Percentiles rank a stretch among this genome's conserved stretches.
phyloP scores from a whole-genome alignment of 2,329 filamentous ascomycete genomes.

The Didymosphaeria variabile region DNA sequence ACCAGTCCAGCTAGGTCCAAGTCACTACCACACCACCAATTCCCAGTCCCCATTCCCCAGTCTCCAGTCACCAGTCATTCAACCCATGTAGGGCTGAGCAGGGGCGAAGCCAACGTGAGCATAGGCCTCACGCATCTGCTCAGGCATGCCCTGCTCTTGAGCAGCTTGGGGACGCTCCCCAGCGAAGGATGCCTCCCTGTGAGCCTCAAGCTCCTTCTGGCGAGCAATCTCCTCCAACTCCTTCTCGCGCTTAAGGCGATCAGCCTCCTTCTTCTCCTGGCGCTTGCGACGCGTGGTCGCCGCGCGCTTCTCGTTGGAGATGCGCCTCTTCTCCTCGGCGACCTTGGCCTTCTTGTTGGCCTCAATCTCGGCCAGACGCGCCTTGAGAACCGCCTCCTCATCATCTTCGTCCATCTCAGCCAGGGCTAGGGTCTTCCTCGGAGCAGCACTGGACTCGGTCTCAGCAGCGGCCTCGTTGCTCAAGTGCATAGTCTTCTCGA shows the following conservation, averaged over 20 bases:
- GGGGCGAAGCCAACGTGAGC: background rate
- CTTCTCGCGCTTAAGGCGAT: background rate
- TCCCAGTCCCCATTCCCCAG: background rate
- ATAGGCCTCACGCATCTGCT: background rate
- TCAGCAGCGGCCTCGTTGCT: background rate
- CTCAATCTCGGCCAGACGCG: background rate
- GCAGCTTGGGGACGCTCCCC: too few species aligned
- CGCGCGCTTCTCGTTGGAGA: background rate
- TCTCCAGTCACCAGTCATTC: background rate
- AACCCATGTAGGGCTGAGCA: background rate
- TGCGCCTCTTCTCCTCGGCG: background rate
- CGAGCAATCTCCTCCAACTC: background rate
- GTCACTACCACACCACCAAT: background rate
- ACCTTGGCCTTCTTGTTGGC: background rate
- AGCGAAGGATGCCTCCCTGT: too few species aligned
- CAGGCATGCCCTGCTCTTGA: too few species aligned
- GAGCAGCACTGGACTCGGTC: background rate
- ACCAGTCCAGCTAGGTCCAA: too few species aligned
- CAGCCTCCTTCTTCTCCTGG: background rate
- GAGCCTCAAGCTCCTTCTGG: background rate
- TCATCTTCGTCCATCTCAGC: background rate
- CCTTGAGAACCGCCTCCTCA: background rate
- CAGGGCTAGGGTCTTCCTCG: background rate
- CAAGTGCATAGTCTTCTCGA: slow-evolving; percentile 21
- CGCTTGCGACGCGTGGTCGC: background rate